phyloP scores from a whole-genome alignment of 306 rosid genomes.

The Biancaea sappan region DNA sequence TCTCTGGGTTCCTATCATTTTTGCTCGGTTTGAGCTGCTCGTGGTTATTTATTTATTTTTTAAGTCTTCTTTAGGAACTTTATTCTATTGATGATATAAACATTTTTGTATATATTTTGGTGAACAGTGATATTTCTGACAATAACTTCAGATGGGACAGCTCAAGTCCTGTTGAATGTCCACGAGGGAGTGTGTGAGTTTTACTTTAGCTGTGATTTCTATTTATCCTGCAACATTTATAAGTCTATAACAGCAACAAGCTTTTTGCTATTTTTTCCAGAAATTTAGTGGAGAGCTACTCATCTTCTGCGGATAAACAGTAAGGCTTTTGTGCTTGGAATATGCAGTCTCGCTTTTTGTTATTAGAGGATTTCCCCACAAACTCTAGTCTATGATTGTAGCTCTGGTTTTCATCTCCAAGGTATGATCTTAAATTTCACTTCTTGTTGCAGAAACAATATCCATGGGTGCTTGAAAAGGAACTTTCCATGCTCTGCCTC shows the following conservation, averaged over 20 bases:
- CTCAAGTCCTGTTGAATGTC: conserved; percentile 72
- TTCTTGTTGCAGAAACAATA: conserved; percentile 46
- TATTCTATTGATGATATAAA: conserved; percentile 21
- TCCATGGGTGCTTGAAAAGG: conserved; percentile 66
- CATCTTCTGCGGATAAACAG: conserved; percentile 56
- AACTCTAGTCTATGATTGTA: conserved; percentile 22
- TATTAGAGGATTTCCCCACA: conserved; percentile 12
- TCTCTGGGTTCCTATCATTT: no score
- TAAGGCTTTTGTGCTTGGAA: conserved; percentile 49
- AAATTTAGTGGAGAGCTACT: conserved; percentile 83
- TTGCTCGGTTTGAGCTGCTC: conserved; percentile 17
- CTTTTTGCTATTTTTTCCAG: conserved; percentile 53
- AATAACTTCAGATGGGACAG: conserved; percentile 81
- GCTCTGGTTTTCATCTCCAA: background rate
- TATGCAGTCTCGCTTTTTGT: conserved; percentile 10
- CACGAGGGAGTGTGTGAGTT: conserved; percentile 77
- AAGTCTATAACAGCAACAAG: conserved; percentile 12
- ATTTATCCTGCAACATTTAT: background rate
- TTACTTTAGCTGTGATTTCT: conserved; percentile 17
- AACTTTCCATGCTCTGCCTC: conserved; percentile 69
- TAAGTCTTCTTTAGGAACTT: conserved; percentile 3
- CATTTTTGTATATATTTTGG: conserved; percentile 31
- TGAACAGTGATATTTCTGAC: conserved; percentile 79
- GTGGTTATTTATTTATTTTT: background rate
- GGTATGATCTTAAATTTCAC: conserved; percentile 24